phyloP scores from a whole-genome alignment of 1,139 yeast genomes.

The Spathaspora sp. region DNA sequence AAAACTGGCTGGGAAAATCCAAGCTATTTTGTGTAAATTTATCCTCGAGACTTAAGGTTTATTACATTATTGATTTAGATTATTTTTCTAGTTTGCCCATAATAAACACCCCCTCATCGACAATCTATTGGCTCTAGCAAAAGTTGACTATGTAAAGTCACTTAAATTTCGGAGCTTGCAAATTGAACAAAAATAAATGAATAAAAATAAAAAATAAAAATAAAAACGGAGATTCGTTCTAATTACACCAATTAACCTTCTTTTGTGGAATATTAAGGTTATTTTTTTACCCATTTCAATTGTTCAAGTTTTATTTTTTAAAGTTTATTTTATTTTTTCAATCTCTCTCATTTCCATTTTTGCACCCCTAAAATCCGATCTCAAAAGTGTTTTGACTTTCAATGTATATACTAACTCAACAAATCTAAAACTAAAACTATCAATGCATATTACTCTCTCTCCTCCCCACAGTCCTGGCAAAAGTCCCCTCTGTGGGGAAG shows the following conservation, averaged over 20 bases:
- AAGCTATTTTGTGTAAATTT: neutral
- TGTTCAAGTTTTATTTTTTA: too few species aligned
- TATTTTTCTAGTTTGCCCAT: neutral
- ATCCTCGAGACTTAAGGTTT: neutral
- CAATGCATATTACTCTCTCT: too few species aligned
- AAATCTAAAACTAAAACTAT: too few species aligned
- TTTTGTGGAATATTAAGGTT: neutral
- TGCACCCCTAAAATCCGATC: too few species aligned
- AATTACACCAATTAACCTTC: neutral
- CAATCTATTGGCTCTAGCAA: neutral
- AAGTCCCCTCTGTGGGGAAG: too few species aligned
- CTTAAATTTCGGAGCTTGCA: conserved; percentile 31
- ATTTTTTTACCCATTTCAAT: neutral
- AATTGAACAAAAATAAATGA: neutral
- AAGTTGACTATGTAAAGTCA: too few species aligned
- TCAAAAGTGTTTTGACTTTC: too few species aligned
- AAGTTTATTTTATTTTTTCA: too few species aligned
- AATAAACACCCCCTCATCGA: neutral
- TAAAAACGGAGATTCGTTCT: neutral
- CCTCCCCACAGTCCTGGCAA: too few species aligned
- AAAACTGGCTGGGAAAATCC: neutral
- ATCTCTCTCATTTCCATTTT: too few species aligned
- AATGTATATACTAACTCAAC: too few species aligned
- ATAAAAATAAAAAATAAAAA: neutral
- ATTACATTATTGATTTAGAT: conserved; percentile 1